Evolutionary conservation across 495 filamentous ascomycete species (phyloP).

Genomic region (Podospora tetraspora): DNA sequence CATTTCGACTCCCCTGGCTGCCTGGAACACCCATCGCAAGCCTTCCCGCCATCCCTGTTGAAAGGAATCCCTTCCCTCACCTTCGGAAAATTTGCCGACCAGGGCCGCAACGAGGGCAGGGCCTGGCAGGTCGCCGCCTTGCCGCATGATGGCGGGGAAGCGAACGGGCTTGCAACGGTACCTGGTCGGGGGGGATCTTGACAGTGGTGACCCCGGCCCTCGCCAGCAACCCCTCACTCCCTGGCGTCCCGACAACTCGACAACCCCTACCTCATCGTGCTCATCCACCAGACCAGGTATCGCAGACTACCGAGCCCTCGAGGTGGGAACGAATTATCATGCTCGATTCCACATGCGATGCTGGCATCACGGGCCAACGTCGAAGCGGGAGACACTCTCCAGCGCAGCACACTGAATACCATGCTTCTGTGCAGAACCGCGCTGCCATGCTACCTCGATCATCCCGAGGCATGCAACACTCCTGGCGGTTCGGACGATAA

Average conservation of each 20-base stretch:
- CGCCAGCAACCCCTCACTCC: neutral
- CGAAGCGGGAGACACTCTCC: neutral
- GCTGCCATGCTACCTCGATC: neutral
- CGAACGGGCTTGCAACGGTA: slow-evolving; percentile 19
- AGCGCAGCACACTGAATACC: neutral
- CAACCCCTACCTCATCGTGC: slow-evolving; percentile 13
- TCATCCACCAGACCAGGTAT: slow-evolving; percentile 12
- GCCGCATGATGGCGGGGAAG: neutral
- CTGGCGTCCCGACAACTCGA: slow-evolving; percentile 11
- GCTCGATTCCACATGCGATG: neutral
- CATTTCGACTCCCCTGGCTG: slow-evolving; percentile 9
- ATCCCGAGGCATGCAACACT: neutral
- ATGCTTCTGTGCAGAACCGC: neutral
- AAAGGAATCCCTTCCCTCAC: slow-evolving; percentile 13
- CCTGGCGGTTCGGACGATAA: neutral
- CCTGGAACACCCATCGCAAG: slow-evolving; percentile 12
- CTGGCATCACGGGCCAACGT: neutral
- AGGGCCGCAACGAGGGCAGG: slow-evolving; percentile 7
- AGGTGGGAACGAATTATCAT: neutral
- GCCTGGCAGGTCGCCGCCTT: neutral
- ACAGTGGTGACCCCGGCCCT: slow-evolving; percentile 2
- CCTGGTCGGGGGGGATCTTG: slow-evolving; percentile 20
- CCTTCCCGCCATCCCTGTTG: slow-evolving; percentile 23
- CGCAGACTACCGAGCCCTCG: neutral
- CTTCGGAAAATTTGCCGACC: slow-evolving; percentile 17